Base-by-base conservation (phyloP, 164 flowering plant species). In the Saururus chinensis region DNA sequence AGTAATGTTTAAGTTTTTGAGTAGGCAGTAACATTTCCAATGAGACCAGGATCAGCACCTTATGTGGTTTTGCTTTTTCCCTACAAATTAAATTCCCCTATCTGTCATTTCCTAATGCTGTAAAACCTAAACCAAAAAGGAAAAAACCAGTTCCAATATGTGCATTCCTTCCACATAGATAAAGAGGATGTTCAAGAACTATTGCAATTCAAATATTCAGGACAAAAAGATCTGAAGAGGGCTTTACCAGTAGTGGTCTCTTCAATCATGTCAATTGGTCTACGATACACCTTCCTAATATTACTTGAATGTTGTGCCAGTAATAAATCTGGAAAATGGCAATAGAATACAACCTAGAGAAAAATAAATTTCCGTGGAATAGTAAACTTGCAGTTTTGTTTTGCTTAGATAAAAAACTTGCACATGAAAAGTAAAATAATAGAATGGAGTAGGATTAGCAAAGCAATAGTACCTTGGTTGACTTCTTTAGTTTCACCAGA, bases 401-500 rank as follows among this genome's bases (percentile, higher is more conserved):
- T 40, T 40, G 17, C 13, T 25, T 6, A 40, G 42, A 40, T 40
- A 6, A 6, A 6, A 40, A 40, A 40, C 6, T 40, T 40, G 6
- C 11, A 40, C 19, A 13, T 42, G 26, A 53, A 53, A 53, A 20
- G 12, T 7, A 49, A 17, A 6, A 11, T 40, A 6, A 11, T n/a
- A 51, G 19, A 42, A 13, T 25, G 42, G 6, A 23, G 22, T 7
- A 69, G 35, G 30, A 64, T 77, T 91, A 95, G 4, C 92, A 95
- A 74, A 91, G n/a, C n/a, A 91, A 76, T 91, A 96, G 70, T 96
- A 91, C 71, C 87, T 87, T 88, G 23, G 78, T 60, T 21, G 82
- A 75, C 69, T 57, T 84, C 65, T 77, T 91, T 48, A 82, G 69
- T 73, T 82, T 88, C 75, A 88, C 55, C 55, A 88, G 51, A 53